Percentiles rank a stretch among this genome's conserved stretches.
These are phyloP conservation scores for Cinchona pubescens DNA, from an alignment of 257 asterid genomes.

Conservation along the genomic window DNA sequence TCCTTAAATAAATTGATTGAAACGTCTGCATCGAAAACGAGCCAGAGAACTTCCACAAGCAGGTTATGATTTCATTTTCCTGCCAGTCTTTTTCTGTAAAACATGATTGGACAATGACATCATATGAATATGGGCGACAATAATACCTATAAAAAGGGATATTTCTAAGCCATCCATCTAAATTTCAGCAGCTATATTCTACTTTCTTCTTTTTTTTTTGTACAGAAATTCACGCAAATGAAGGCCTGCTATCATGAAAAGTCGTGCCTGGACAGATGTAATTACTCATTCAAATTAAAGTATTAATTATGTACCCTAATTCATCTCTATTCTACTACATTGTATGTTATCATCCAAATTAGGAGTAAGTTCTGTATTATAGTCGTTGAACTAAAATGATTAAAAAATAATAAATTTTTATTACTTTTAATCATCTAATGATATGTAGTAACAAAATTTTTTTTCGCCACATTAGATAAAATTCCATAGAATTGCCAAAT, in stretches of 20 bases:
- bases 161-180: not conserved
- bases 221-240: constrained; percentile 1
- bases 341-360: not conserved
- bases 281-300: no score
- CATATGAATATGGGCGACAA: not conserved
- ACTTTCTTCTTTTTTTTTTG: no score
- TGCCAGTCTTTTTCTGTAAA: constrained; percentile 2
- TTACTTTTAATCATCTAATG: no score
- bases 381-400: no score
- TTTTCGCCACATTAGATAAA: no score
- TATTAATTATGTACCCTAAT: not conserved
- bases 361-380: no score
- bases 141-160: not conserved
- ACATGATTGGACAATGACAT: constrained; percentile 4
- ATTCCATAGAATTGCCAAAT: no score
- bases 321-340: not conserved
- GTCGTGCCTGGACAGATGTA: no score
- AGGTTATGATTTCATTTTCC: not conserved
- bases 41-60: not conserved
- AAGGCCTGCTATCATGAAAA: not conserved
- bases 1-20: not conserved
- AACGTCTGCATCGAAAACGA: not conserved
- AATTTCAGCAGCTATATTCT: not conserved
- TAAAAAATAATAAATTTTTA: no score
- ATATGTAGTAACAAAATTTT: no score